Base-by-base conservation (phyloP, 352 stramenopile species). In the Pythium coloratum region DNA sequence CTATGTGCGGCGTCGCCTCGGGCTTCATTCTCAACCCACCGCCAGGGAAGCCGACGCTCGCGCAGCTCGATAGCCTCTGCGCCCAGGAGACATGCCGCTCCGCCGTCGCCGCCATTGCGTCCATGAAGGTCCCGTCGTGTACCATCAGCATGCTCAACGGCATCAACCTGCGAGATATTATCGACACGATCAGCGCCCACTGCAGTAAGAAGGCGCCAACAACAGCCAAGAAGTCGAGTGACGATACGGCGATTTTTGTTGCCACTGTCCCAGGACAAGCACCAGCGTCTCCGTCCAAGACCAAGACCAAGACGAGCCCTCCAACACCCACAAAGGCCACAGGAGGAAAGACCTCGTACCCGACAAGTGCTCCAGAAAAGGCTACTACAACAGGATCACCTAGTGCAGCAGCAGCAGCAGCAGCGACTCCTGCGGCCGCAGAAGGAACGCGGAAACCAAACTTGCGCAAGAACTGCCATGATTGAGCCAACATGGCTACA, bases 141-240 rank as follows among this genome's bases (percentile, higher is more conserved):
- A 72, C 69, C 3, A 71, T 76, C 59, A 46, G 42, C 14, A 71
- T 76, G 69, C 34, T 76, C 16, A 72, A 76, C 30, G 62, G 58
- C 32, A 64, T 70, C 34, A 72, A 76, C 53, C 54, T 76, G 2
- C 55, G 51, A 6, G 49, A 66, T 26, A 61, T 76, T 14, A 32
- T 67, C 5, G 47, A 65, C 28, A 26, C 36, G 13, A 65, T 72
- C n/a, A 16, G n/a, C 1, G 16, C 26, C 1, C 16, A 69, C 30
- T 70, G 66, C n/a, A 38, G 4, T 44, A 59, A 62, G 53, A 34
- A 49, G n/a, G 12, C 46, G 40, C 2, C 16, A n/a, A 32, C 30
- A 33, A 24, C 18, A 20, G 24, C 10, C 36, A 38, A 26, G 20
- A 50, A n/a, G 16, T 24, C 16, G 54, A 28, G 54, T 32, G 55